phyloP scores from a whole-genome alignment of 2,329 filamentous ascomycete genomes.

The Diplodia sapinea region DNA sequence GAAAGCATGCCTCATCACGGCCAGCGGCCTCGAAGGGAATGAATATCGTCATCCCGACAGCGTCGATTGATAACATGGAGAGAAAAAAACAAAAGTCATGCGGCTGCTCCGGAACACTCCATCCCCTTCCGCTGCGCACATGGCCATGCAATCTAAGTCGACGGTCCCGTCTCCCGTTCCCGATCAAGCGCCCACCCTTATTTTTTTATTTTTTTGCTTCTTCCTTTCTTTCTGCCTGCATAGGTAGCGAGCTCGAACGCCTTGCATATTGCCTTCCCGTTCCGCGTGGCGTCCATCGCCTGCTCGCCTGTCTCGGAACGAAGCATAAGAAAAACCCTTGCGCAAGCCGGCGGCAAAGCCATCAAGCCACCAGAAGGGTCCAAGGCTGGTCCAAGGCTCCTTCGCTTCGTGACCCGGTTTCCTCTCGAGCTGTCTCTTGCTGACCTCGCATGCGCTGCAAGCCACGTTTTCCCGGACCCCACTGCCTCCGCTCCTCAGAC shows the following conservation, averaged over 20 bases:
- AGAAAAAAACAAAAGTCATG: not conserved
- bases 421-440: not conserved
- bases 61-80: not conserved
- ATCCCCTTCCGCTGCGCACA: not conserved
- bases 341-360: not conserved
- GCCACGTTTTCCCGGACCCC: not conserved
- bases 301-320: not conserved
- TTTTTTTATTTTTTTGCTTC: not conserved
- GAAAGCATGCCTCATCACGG: not conserved
- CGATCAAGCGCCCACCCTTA: conserved; percentile 3
- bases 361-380: not conserved
- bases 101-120: conserved; percentile 11
- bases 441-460: conserved; percentile 21
- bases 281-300: conserved; percentile 11
- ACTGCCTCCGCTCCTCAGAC: not conserved
- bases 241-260: not conserved
- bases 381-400: not conserved
- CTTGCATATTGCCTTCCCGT: conserved; percentile 16
- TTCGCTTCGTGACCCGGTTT: not conserved
- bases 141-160: conserved; percentile 3
- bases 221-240: not conserved
- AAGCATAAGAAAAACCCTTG: not conserved
- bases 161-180: not conserved
- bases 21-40: not conserved
- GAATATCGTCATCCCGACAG: not conserved